Evolutionary conservation across 495 filamentous ascomycete genomes (phyloP).

Genomic region (Xylaria longipes): DNA sequence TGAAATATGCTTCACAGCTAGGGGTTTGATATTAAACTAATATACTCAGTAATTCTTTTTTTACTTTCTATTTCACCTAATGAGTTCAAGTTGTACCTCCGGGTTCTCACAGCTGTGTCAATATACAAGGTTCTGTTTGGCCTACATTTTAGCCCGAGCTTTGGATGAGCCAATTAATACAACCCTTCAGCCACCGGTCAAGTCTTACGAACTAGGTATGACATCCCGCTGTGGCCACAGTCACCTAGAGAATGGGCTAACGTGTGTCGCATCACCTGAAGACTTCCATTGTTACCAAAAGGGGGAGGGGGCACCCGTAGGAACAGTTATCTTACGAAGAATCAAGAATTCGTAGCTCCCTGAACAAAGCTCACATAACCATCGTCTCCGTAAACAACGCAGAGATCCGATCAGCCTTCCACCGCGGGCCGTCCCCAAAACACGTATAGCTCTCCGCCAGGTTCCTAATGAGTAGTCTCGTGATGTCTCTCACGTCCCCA

Average conservation of each 20-base stretch:
- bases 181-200: background rate
- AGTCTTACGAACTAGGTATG: background rate
- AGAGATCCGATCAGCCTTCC: slow-evolving; percentile 11
- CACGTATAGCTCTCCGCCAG: slow-evolving; percentile 23
- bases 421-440: slow-evolving; percentile 24
- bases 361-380: background rate
- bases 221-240: background rate
- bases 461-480: slow-evolving; percentile 14
- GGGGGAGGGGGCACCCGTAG: background rate
- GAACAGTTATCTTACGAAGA: background rate
- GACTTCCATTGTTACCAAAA: background rate
- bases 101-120: background rate
- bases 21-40: background rate
- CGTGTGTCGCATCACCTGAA: background rate
- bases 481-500: background rate
- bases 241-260: background rate
- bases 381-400: slow-evolving; percentile 15
- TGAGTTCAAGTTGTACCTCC: background rate
- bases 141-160: background rate
- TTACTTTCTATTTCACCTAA: background rate
- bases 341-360: background rate
- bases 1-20: background rate
- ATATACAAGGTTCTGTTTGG: no score
- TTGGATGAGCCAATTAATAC: background rate
- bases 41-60: background rate